Base-by-base conservation (phyloP, 2,329 filamentous ascomycete species). In the Aspergillus pseudoterreus region DNA sequence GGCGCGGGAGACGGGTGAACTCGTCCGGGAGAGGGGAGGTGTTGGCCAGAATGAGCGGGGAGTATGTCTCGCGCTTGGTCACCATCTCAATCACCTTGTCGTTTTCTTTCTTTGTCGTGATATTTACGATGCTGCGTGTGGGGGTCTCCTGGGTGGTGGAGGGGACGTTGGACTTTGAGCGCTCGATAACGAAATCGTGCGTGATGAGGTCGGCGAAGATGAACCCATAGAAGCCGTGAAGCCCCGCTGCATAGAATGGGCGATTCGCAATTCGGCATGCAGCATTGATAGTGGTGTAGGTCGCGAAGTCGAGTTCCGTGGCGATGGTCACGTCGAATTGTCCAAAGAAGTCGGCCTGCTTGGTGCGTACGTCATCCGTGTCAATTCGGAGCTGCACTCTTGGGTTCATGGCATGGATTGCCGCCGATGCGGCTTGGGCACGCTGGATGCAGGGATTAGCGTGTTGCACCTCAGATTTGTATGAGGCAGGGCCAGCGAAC, bases 141-240 rank as follows among this genome's bases (percentile, higher is more conserved):
- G 84, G 79, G 1, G 88, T 87, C 68, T 99, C 94, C 38, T 78
- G 70, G 0, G 84, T 86, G 3, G 73, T 61, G 1, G 80, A 78
- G 17, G 82, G 67, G 11, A 88, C 75, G 65, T 97, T 97, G 52
- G 88, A 85, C 57, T 87, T 85, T 55, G 90, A 84, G 51, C 94
- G 86, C 75, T 95, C 86, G 55, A 99, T 86, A 54, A 94, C 84
- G 66, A 90, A 99, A 63, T 92, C 86, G 70, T 99, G 94, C 63
- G 86, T 82, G 60, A 96, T 90, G 19, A 99, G 80, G 69, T 99
- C 94, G 52, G 88, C 88, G 69, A 99, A 99, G 59, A 96, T 88
- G 75, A 90, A 99, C 50, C 94, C 94, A 69, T 95, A 97, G 68
- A 96, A 82, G 45, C 94, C 94, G 67, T 96, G 90, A 2, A 87